Evolutionary conservation across 2,329 filamentous ascomycete species (phyloP).

Genomic region (Dothideomycetes sp.): DNA sequence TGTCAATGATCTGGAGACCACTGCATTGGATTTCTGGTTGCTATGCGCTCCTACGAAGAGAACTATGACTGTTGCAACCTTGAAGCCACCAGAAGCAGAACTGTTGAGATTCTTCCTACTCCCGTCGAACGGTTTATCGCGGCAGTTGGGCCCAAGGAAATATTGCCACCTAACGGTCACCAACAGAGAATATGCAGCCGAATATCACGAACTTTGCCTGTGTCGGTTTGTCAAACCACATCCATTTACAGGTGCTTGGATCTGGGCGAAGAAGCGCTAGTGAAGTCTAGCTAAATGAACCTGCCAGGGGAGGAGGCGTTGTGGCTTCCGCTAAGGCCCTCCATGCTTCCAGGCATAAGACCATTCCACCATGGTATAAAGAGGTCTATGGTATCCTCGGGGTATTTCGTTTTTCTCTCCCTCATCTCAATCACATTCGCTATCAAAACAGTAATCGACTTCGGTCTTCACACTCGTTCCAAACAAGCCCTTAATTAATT

Average conservation of each 20-base stretch:
- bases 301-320: constrained; percentile 2
- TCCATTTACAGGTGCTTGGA: constrained; percentile 7
- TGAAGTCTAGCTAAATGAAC: constrained; percentile 5
- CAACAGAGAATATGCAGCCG: constrained; percentile 2
- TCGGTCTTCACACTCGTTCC: constrained; percentile 12
- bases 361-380: constrained; percentile 7
- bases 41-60: background rate
- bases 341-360: constrained; percentile 6
- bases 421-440: constrained; percentile 12
- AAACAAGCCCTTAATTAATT: constrained; percentile 10
- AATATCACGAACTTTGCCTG: too few species aligned
- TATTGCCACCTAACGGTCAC: constrained; percentile 6
- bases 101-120: too few species aligned
- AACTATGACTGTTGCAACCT: background rate
- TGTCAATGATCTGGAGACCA: too few species aligned
- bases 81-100: constrained; percentile 2
- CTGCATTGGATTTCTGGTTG: too few species aligned
- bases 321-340: constrained; percentile 6
- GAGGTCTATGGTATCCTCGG: background rate
- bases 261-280: constrained; percentile 6
- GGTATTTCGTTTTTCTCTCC: background rate
- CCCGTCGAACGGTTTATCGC: constrained; percentile 3
- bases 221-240: constrained; percentile 1
- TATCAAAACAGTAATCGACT: constrained; percentile 12
- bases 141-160: background rate